These are phyloP conservation scores for Buxus sempervirens DNA, from an alignment of 164 flowering plant genomes.

Conservation along the genomic window DNA sequence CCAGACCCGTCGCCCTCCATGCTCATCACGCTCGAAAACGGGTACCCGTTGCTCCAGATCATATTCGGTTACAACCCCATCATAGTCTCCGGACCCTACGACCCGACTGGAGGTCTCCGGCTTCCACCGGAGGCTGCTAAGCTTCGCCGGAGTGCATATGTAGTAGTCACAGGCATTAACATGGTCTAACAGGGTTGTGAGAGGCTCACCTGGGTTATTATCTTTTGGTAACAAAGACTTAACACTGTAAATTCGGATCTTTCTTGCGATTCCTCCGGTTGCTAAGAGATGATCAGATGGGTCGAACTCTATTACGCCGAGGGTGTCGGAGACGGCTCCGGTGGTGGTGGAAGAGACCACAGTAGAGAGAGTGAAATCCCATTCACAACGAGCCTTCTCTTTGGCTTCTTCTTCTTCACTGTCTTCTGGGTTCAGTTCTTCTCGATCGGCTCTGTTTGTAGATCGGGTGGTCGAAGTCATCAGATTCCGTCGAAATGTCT, in stretches of 20 bases:
- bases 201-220: background rate
- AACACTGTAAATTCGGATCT: constrained; percentile 48
- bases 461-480: constrained; percentile 5
- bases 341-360: constrained; percentile 31
- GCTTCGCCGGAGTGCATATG: constrained; percentile 72
- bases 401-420: constrained; percentile 19
- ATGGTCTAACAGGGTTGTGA: constrained; percentile 25
- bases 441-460: constrained; percentile 5
- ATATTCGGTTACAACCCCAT: constrained; percentile 70
- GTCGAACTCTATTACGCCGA: constrained; percentile 65
- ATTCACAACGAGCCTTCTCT: constrained; percentile 41
- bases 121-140: constrained; percentile 65
- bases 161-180: constrained; percentile 38
- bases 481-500: constrained; percentile 13
- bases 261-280: constrained; percentile 71
- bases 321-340: constrained; percentile 38
- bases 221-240: constrained; percentile 17
- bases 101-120: constrained; percentile 43
- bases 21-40: constrained; percentile 72
- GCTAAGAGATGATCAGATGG: constrained; percentile 43
- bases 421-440: constrained; percentile 11
- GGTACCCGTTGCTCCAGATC: constrained; percentile 51
- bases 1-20: constrained; percentile 73
- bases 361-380: constrained; percentile 58
- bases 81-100: constrained; percentile 66